Percentiles rank a stretch among this genome's conserved stretches.
Conservation (phyloP, 140 eudicot species). For the Flaveria floridana region DNA sequence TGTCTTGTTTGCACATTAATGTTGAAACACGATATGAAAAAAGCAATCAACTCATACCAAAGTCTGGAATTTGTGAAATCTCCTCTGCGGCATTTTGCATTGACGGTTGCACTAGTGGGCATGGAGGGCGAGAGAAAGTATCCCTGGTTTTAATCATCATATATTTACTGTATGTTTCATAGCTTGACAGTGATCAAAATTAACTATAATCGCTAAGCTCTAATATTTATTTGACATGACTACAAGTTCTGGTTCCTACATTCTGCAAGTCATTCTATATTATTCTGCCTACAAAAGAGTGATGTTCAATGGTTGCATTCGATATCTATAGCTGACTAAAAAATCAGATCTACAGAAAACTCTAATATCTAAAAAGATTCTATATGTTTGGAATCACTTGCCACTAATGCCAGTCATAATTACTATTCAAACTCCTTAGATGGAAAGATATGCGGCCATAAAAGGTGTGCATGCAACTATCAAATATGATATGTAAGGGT, state of each 20-base stretch:
- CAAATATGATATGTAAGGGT: constrained; percentile 5
- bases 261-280: constrained; percentile 9
- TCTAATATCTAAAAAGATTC: background rate
- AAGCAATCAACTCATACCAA: constrained; percentile 49
- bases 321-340: background rate
- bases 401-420: background rate
- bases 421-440: background rate
- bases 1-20: constrained; percentile 9
- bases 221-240: constrained; percentile 17
- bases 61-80: constrained; percentile 61
- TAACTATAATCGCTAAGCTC: background rate
- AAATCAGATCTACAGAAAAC: background rate
- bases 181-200: constrained; percentile 4
- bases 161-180: constrained; percentile 14
- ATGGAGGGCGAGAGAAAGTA: constrained; percentile 85
- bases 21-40: background rate
- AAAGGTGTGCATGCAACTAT: background rate
- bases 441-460: background rate
- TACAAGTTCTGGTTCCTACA: constrained; percentile 11
- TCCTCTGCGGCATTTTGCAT: constrained; percentile 50
- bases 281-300: constrained; percentile 8
- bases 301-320: background rate
- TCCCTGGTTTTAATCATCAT: constrained; percentile 58
- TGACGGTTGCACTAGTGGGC: constrained; percentile 82
- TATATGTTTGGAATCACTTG: constrained; percentile 10